Base-by-base conservation (phyloP, 2,329 filamentous ascomycete genomes). In the Mollisiaceae sp. region DNA sequence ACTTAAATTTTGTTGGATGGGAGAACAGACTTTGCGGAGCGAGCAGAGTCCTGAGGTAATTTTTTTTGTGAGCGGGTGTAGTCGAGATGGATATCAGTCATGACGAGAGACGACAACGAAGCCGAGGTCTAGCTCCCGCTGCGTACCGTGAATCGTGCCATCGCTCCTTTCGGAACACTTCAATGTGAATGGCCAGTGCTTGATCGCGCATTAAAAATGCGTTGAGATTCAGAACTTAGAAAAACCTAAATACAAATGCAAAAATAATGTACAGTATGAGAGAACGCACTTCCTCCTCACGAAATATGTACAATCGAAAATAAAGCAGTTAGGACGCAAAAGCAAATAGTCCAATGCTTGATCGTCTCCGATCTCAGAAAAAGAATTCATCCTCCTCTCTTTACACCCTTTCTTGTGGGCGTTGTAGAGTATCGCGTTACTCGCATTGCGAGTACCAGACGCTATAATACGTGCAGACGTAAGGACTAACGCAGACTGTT, bases 381-480 rank as follows among this genome's bases (percentile, higher is more conserved):
- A 41, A 3, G 4, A 5, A 4, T 12, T 12, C 38, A 2, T 12
- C 38, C 2, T 41, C 38, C 12, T 50, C 12, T 43, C 41, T n/a
- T 43, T 50, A 18, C 14, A n/a, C 14, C 43, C 2, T 47, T 18
- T n/a, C 43, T 18, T 18, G 9, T n/a, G 2, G 15, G 9, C 43
- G 43, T 47, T 32, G 5, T 32, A 32, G 3, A 32, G 27, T 32
- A 6, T 6, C 27, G 18, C 27, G 20, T 63, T 65, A 70, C 43
- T 71, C 62, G 18, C 70, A 72, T 35, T 71, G 66, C 11, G 67
- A 69, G 20, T 66, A 73, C 71, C 71, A 73, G 24, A 59, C 54
- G 27, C 65, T 60, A 4, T 58, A 59, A 22, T 60, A 58, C 2
- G 59, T 52, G 45, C 71, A 73, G n/a, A 52, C 59, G 32, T 68